Base-by-base conservation (phyloP, 1,139 yeast species). In the Debaryomycetaceae sp. region DNA sequence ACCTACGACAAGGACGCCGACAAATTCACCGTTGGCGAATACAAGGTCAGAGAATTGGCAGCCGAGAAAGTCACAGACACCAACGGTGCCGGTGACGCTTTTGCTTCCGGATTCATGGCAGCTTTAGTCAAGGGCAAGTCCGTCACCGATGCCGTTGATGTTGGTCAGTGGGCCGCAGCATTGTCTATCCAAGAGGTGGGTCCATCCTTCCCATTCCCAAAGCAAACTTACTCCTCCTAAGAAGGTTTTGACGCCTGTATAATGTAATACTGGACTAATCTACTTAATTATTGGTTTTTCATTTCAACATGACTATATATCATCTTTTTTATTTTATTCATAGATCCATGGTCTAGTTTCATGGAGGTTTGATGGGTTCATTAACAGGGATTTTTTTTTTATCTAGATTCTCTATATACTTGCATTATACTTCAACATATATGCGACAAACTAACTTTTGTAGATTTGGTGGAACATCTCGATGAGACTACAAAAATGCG, bases 41-140 rank as follows among this genome's bases (percentile, higher is more conserved):
- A 68, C 75, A 76, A 86, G 43, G 97, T 93, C 45, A 84, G 81
- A 57, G 79, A 84, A 50, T 78, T 93, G 61, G 85, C 80, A 40
- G 61, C 80, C 40, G 70, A 76, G 42, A 75, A 85, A 68, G 79
- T 93, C 52, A 84, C 78, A 47, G 99, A 93, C 73, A 88, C 98
- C 63, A 93, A 93, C 72, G 99, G 99, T 75, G 99, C 99, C 40
- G 99, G 99, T 67, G 99, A 93, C 65, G 98, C 99, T 23, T 93
- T 93, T 64, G 99, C 98, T 48, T 96, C 96, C 62, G 99, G 99
- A 47, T 93, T 93, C 68, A 71, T 91, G 56, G 97, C 97, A 49
- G 95, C 91, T 49, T 72, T 91, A 55, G 95, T 88, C 45, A 74
- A 84, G 69, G 90, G 85, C 55, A 81, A 86, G 68, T 56, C 78